Conservation (phyloP, 208 protist genomes). For the Trypanosomatidae sp. region DNA sequence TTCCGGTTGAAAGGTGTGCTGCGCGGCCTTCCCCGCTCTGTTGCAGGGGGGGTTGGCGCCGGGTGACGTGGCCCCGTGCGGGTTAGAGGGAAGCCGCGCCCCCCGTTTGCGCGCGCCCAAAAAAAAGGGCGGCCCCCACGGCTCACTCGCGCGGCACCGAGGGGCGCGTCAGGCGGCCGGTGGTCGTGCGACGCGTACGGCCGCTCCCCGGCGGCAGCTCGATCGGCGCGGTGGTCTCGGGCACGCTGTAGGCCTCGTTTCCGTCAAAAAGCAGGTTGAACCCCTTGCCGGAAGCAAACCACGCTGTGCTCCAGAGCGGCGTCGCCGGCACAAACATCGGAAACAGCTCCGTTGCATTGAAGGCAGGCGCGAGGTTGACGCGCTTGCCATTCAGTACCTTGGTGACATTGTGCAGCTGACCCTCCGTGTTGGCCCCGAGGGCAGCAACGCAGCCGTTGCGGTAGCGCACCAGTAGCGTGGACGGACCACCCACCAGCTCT, state of each 20-base stretch:
- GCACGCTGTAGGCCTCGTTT: slow-evolving; percentile 39
- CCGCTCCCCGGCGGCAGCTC: slow-evolving; percentile 45
- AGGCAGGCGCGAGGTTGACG: slow-evolving; percentile 56
- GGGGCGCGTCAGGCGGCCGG: slow-evolving; percentile 11
- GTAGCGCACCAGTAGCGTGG: slow-evolving; percentile 61
- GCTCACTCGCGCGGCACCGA: slow-evolving; percentile 12
- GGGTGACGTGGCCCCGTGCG: background rate
- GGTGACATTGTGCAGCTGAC: slow-evolving; percentile 49
- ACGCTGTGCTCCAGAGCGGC: slow-evolving; percentile 8
- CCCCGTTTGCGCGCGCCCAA: background rate
- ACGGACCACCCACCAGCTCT: slow-evolving; percentile 39
- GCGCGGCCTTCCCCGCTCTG: too few species aligned
- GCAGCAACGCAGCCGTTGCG: slow-evolving; percentile 66
- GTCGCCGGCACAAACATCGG: slow-evolving; percentile 39
- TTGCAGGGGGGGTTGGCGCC: too few species aligned
- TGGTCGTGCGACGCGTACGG: slow-evolving; percentile 1
- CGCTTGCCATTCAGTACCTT: slow-evolving; percentile 31
- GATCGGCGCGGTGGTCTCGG: slow-evolving; percentile 37
- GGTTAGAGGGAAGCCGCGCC: background rate
- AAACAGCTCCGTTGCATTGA: slow-evolving; percentile 33
- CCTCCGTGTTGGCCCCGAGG: slow-evolving; percentile 71
- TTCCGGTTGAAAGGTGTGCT: background rate
- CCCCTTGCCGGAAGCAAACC: slow-evolving; percentile 46
- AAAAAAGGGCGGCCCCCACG: too few species aligned
- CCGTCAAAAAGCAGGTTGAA: slow-evolving; percentile 67